Evolutionary conservation across 164 flowering plant species (phyloP).

Genomic region (Berberis thunbergii): DNA sequence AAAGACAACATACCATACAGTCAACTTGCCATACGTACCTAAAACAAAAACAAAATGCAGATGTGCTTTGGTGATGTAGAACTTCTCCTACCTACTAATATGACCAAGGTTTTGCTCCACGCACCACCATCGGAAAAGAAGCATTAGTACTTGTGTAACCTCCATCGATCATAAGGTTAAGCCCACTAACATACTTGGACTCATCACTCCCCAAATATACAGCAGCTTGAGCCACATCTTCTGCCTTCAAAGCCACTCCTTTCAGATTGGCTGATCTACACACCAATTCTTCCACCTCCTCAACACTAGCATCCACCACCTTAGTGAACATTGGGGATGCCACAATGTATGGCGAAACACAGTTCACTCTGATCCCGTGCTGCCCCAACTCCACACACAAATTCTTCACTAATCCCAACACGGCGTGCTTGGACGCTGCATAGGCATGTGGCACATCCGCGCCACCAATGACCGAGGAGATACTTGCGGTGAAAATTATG

Average conservation of each 20-base stretch:
- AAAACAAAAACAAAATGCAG: not conserved
- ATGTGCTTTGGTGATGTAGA: not conserved
- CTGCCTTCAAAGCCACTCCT: not conserved
- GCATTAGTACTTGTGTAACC: constrained; percentile 1
- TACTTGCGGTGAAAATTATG: not conserved
- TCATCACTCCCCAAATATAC: constrained; percentile 5
- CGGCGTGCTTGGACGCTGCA: not conserved
- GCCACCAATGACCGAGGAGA: not conserved
- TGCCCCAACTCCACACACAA: not conserved
- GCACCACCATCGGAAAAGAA: not conserved
- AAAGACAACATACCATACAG: too few relatives aligned
- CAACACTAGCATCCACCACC: not conserved
- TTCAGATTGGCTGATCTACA: not conserved
- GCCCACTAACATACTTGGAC: constrained; percentile 7
- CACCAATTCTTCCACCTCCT: not conserved
- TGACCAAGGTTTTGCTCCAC: not conserved
- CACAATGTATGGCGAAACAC: not conserved
- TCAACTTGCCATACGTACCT: too few relatives aligned
- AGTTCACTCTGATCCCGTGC: not conserved
- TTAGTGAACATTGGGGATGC: not conserved
- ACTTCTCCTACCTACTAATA: not conserved
- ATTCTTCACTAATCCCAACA: not conserved
- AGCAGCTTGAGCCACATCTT: not conserved
- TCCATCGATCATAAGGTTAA: constrained; percentile 8
- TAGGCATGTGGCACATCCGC: not conserved